Conservation (phyloP, 2,329 filamentous ascomycete genomes). For the Pseudogymnoascus verrucosus region DNA sequence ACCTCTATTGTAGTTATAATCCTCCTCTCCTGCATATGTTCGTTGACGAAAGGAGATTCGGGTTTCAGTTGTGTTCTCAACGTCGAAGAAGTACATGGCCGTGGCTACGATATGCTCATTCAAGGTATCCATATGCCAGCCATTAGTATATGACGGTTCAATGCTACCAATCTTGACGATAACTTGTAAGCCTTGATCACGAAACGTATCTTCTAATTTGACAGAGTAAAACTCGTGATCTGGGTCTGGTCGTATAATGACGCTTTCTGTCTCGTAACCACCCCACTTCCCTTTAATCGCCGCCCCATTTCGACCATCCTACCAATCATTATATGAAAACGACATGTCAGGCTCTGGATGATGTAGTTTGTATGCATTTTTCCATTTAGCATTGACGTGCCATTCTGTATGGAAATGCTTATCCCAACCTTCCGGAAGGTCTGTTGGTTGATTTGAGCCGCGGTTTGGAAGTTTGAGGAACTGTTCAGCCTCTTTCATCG, state of each 20-base stretch:
- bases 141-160: neutral
- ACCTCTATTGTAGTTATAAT: too few relatives aligned
- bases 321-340: constrained; percentile 9
- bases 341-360: neutral
- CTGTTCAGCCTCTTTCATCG: neutral
- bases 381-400: too few relatives aligned
- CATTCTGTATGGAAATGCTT: neutral
- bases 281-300: too few relatives aligned
- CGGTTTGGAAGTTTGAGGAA: constrained; percentile 5
- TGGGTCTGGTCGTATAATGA: too few relatives aligned
- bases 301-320: neutral
- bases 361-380: neutral
- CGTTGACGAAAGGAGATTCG: too few relatives aligned
- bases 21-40: too few relatives aligned
- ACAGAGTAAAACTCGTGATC: neutral
- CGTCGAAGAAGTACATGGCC: too few relatives aligned
- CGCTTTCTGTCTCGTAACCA: too few relatives aligned
- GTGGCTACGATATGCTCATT: neutral
- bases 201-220: neutral
- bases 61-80: too few relatives aligned
- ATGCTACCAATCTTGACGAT: neutral
- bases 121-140: neutral
- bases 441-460: neutral
- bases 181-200: neutral
- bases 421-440: constrained; percentile 6